phyloP scores from a whole-genome alignment of 2,329 filamentous ascomycete genomes.

The Purpureocillium takamizusanense region DNA sequence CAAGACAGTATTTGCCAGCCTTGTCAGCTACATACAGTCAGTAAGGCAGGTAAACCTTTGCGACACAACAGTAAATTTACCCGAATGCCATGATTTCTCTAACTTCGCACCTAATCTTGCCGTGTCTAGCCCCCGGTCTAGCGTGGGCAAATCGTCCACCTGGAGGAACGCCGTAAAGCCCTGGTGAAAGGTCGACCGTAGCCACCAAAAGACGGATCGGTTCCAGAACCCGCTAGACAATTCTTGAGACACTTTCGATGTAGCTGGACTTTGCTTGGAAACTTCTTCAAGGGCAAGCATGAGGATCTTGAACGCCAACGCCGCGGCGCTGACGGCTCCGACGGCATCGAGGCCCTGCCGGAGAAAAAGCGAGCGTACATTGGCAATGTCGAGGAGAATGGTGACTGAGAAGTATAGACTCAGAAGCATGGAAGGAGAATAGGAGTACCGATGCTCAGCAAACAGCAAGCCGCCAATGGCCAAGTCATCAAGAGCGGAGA shows the following conservation, averaged over 20 bases:
- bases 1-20: conserved; percentile 1
- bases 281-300: conserved; percentile 27
- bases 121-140: too few species aligned
- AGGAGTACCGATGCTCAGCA: conserved; percentile 22
- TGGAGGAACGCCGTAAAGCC: too few species aligned
- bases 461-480: conserved; percentile 16
- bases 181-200: too few species aligned
- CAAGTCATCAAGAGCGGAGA: conserved; percentile 17
- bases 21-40: conserved; percentile 2
- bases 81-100: too few species aligned
- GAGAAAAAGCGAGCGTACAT: conserved; percentile 19
- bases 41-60: too few species aligned
- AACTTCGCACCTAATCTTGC: background rate
- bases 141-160: too few species aligned
- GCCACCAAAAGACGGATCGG: conserved; percentile 11
- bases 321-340: conserved; percentile 19
- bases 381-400: conserved; percentile 28
- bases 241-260: background rate
- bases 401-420: conserved; percentile 28
- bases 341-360: conserved; percentile 9
- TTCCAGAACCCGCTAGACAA: conserved; percentile 14
- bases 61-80: too few species aligned
- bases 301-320: conserved; percentile 19
- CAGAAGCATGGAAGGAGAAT: conserved; percentile 30
- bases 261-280: conserved; percentile 3